Conservation (phyloP, 306 rosid species). For the Myrica gale region DNA sequence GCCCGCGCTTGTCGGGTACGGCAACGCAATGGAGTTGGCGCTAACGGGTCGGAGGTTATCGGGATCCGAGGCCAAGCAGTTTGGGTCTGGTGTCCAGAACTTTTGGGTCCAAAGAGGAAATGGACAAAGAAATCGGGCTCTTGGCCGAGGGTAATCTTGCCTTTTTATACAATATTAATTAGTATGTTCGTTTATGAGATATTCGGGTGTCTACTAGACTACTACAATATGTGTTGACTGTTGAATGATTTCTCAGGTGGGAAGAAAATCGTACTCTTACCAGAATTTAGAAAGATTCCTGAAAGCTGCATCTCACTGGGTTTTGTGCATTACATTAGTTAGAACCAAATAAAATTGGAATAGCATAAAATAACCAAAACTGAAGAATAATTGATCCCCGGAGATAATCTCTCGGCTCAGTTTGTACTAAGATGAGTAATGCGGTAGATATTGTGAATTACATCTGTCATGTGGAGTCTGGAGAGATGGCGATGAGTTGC, state of each 20-base stretch:
- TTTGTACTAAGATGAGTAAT: background rate
- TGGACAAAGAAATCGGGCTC: constrained; percentile 43
- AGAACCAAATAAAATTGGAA: no score
- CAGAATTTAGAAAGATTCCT: no score
- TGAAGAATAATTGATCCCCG: no score
- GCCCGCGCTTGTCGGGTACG: constrained; percentile 72
- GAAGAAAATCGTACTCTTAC: no score
- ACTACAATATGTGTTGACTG: no score
- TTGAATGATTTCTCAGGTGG: no score
- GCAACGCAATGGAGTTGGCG: constrained; percentile 74
- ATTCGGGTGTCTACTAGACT: no score
- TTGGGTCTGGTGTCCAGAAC: constrained; percentile 61
- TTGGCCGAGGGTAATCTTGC: constrained; percentile 50
- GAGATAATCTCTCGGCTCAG: no score
- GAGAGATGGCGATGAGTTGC: background rate
- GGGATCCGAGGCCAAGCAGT: constrained; percentile 67
- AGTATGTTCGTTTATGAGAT: background rate
- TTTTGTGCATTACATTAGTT: no score
- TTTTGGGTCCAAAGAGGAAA: constrained; percentile 46
- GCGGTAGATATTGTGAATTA: background rate
- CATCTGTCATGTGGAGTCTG: background rate
- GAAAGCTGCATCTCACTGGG: no score
- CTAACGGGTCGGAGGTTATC: constrained; percentile 71
- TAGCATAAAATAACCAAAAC: no score
- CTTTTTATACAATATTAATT: background rate